These are phyloP conservation scores for Pseudogymnoascus sp. DNA, from an alignment of 2,329 filamentous ascomycete species.

Conservation along the genomic window DNA sequence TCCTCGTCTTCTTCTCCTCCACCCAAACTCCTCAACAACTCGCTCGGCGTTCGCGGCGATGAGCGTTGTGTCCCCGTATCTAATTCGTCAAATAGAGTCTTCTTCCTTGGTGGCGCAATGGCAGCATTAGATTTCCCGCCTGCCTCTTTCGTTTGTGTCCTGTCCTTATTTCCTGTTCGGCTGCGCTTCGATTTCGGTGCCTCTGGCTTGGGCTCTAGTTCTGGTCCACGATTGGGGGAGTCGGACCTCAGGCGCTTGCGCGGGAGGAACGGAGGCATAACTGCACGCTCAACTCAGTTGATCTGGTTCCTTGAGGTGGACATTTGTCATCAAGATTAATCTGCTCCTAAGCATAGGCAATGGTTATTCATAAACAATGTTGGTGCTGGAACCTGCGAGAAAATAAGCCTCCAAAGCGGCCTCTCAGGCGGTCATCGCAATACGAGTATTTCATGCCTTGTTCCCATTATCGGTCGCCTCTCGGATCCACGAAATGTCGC, in stretches of 20 bases:
- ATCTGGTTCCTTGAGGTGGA: background rate
- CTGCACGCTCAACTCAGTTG: background rate
- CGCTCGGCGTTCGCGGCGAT: slow-evolving; percentile 31
- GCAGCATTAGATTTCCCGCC: slow-evolving; percentile 19
- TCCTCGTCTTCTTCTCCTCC: slow-evolving; percentile 35
- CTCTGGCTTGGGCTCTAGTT: slow-evolving; percentile 17
- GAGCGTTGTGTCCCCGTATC: slow-evolving; percentile 35
- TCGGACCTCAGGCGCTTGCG: slow-evolving; percentile 57
- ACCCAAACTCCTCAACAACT: slow-evolving; percentile 38
- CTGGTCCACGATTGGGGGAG: slow-evolving; percentile 28
- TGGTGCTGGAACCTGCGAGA: background rate
- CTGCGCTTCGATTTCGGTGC: slow-evolving; percentile 17
- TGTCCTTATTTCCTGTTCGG: slow-evolving; percentile 14
- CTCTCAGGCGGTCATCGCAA: background rate
- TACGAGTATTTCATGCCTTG: background rate
- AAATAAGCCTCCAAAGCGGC: background rate
- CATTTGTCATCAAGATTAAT: background rate
- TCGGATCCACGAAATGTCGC: background rate
- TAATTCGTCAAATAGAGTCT: slow-evolving; percentile 55
- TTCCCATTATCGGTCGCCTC: background rate
- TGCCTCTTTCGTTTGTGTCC: slow-evolving; percentile 24
- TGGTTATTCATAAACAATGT: background rate
- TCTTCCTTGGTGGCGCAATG: slow-evolving; percentile 38
- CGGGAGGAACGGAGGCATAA: slow-evolving; percentile 62
- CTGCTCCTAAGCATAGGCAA: background rate